These are phyloP conservation scores for Sanguinoderma infundibulare DNA, from an alignment of 1,284 basidiomycete species.

Conservation along the genomic window DNA sequence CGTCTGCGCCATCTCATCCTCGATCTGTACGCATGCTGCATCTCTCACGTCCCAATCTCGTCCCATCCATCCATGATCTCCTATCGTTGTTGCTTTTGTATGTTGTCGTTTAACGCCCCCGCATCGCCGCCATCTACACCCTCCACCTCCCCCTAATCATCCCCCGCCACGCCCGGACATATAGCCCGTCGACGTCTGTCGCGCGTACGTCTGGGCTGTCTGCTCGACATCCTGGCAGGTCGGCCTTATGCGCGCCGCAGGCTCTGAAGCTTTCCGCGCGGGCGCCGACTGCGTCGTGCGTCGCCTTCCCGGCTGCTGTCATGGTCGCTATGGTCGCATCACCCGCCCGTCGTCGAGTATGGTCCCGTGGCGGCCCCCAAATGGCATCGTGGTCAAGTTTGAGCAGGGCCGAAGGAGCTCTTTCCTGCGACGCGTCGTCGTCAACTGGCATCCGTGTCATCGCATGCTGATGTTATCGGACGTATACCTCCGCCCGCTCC, in stretches of 20 bases:
- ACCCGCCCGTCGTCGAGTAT: background rate
- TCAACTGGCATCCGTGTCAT: background rate
- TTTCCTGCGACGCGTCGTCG: background rate
- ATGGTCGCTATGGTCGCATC: background rate
- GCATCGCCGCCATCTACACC: background rate
- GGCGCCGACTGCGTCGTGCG: background rate
- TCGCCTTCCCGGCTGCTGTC: background rate
- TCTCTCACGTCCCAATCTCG: constrained; percentile 2
- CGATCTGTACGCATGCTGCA: background rate
- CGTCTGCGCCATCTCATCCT: constrained; percentile 4
- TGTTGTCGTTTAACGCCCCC: constrained; percentile 17
- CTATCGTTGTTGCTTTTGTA: constrained; percentile 22
- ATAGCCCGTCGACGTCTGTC: too few species aligned
- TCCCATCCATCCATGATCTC: constrained; percentile 19
- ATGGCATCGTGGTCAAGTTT: background rate
- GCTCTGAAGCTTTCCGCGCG: too few species aligned
- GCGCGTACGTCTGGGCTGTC: too few species aligned
- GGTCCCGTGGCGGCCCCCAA: background rate
- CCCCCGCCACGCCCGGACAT: background rate
- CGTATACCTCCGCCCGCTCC: background rate
- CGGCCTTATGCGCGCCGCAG: background rate
- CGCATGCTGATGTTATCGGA: background rate
- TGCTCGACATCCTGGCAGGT: background rate
- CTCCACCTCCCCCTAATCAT: background rate
- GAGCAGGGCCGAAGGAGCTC: background rate